Evolutionary conservation across 768 basidiomycete species (phyloP).

Genomic region (Lentinula sp.): DNA sequence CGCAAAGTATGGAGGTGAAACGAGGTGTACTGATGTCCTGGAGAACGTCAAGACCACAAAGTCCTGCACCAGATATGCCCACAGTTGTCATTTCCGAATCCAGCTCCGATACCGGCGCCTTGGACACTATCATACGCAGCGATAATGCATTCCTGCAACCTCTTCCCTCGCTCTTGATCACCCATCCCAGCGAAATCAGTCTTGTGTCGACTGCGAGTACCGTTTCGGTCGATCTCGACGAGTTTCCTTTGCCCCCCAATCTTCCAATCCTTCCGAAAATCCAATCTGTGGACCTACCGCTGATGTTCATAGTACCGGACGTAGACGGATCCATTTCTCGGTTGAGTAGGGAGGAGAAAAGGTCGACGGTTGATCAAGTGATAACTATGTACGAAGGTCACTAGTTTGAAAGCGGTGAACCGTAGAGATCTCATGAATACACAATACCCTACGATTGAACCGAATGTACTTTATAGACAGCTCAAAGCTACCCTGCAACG

Average conservation of each 20-base stretch:
- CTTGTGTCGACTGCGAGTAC: constrained; percentile 31
- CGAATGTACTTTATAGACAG: neutral
- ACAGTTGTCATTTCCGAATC: constrained; percentile 18
- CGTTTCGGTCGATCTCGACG: constrained; percentile 34
- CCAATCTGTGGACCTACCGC: neutral
- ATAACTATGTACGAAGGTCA: constrained; percentile 1
- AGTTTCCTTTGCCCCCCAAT: constrained; percentile 40
- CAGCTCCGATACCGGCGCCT: neutral
- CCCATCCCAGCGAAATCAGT: constrained; percentile 28
- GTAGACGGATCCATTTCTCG: neutral
- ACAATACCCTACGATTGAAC: neutral
- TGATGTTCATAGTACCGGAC: neutral
- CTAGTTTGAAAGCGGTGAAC: neutral
- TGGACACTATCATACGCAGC: neutral
- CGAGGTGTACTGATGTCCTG: constrained; percentile 37
- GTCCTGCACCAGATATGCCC: constrained; percentile 13
- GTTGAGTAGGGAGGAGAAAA: neutral
- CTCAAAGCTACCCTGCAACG: neutral
- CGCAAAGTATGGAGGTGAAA: constrained; percentile 46
- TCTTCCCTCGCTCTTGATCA: constrained; percentile 18
- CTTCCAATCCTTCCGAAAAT: neutral
- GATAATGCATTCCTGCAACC: constrained; percentile 1
- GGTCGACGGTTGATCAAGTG: constrained; percentile 5
- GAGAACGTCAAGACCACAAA: constrained; percentile 12
- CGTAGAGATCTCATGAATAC: neutral